These are phyloP conservation scores for Delonix regia DNA, from an alignment of 306 rosid species.

Conservation along the genomic window DNA sequence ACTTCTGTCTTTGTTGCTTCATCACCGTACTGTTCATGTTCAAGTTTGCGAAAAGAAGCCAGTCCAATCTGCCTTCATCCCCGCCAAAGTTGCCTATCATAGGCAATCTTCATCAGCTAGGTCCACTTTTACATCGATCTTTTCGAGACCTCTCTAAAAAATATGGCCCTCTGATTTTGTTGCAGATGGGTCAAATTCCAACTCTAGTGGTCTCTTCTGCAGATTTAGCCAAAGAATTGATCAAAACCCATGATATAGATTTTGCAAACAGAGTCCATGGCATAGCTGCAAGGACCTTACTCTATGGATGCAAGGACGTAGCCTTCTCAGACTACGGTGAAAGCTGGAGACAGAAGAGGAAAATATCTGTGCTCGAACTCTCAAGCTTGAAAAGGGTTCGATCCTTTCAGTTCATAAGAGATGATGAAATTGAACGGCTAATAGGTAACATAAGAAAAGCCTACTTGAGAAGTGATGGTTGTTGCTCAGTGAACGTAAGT, in stretches of 20 bases:
- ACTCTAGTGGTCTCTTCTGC: constrained; percentile 20
- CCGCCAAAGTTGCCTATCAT: constrained; percentile 33
- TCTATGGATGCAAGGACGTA: constrained; percentile 16
- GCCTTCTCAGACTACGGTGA: constrained; percentile 19
- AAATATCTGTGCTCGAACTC: background rate
- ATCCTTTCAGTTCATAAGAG: constrained; percentile 19
- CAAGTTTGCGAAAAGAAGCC: constrained; percentile 28
- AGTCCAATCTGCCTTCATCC: constrained; percentile 31
- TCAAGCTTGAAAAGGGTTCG: constrained; percentile 17
- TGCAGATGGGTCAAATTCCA: constrained; percentile 14
- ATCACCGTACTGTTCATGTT: constrained; percentile 31
- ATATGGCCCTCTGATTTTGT: constrained; percentile 26
- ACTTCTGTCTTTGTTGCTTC: constrained; percentile 17
- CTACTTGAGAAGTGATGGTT: background rate
- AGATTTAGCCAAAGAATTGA: constrained; percentile 2
- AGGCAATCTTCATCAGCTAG: constrained; percentile 37
- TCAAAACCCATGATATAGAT: background rate
- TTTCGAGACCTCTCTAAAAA: background rate
- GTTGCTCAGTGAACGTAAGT: constrained; percentile 35
- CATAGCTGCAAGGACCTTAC: background rate
- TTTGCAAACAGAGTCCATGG: background rate
- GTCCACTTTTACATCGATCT: constrained; percentile 23
- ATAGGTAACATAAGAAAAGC: constrained; percentile 25
- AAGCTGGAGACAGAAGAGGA: constrained; percentile 33
- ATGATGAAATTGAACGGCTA: constrained; percentile 14